phyloP scores from a whole-genome alignment of 345 rosid species.

The Cardiospermum halicacabum region DNA sequence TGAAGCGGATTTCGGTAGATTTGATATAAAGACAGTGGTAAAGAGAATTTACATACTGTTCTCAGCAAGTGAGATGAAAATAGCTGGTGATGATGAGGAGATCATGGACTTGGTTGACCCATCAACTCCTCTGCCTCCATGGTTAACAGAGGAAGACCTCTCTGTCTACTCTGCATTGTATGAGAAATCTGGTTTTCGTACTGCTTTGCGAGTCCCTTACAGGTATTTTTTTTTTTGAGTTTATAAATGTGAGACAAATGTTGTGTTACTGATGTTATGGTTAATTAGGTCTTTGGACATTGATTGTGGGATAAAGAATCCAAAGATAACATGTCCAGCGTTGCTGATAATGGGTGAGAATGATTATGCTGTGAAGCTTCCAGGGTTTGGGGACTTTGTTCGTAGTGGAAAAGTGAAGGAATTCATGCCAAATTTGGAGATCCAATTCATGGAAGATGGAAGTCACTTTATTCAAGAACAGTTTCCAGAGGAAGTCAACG shows the following conservation, averaged over 20 bases:
- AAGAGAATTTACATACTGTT: slow-evolving; percentile 44
- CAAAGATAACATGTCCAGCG: slow-evolving; percentile 25
- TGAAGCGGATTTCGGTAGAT: slow-evolving; percentile 44
- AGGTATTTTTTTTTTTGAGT: slow-evolving; percentile 26
- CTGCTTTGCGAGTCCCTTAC: slow-evolving; percentile 42
- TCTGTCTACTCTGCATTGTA: slow-evolving; percentile 35
- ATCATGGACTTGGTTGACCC: slow-evolving; percentile 50
- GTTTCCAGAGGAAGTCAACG: slow-evolving; percentile 30
- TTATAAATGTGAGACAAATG: too few species aligned
- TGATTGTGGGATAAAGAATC: slow-evolving; percentile 16
- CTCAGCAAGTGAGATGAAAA: slow-evolving; percentile 29
- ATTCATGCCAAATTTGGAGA: slow-evolving; percentile 36
- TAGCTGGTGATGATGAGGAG: slow-evolving; percentile 37
- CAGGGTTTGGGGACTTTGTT: slow-evolving; percentile 28
- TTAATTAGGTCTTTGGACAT: slow-evolving; percentile 15
- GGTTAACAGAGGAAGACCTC: slow-evolving; percentile 47
- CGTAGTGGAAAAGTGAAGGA: slow-evolving; percentile 24
- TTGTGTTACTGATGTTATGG: too few species aligned
- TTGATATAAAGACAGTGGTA: slow-evolving; percentile 42
- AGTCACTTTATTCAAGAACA: slow-evolving; percentile 41
- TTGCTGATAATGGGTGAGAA: slow-evolving; percentile 38
- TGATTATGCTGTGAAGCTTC: slow-evolving; percentile 30
- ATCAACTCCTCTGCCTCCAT: slow-evolving; percentile 39
- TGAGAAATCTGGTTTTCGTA: slow-evolving; percentile 40
- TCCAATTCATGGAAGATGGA: slow-evolving; percentile 27